Conservation (phyloP, 75 land plant species). For the Cunninghamia lanceolata region DNA sequence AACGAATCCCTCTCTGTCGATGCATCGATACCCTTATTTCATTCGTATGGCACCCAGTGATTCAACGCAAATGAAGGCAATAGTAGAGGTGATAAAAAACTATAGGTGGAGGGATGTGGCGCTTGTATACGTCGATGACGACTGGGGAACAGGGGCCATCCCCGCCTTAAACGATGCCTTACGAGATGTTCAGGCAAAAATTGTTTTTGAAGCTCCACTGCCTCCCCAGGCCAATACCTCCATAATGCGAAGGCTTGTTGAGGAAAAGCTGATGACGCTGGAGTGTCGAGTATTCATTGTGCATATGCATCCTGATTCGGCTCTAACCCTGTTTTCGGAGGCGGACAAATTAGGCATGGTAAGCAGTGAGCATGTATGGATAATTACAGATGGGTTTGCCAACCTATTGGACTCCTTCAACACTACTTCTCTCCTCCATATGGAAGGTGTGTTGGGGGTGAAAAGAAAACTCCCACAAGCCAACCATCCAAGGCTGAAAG, state of each 20-base stretch:
- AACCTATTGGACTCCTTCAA: neutral
- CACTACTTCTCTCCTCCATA: too few relatives aligned
- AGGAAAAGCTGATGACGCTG: too few relatives aligned
- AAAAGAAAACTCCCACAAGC: neutral
- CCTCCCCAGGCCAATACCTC: too few relatives aligned
- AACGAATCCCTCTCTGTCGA: constrained; percentile 36
- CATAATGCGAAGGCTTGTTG: too few relatives aligned
- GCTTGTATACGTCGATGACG: too few relatives aligned
- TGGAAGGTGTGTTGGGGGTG: neutral
- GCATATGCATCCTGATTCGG: too few relatives aligned
- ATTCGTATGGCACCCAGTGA: constrained; percentile 18
- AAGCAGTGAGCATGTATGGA: constrained; percentile 21
- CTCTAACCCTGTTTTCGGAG: too few relatives aligned
- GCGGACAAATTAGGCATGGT: too few relatives aligned
- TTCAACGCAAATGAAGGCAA: constrained; percentile 31
- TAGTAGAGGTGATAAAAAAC: constrained; percentile 25
- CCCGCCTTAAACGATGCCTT: constrained; percentile 45
- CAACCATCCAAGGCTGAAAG: neutral
- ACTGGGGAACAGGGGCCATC: constrained; percentile 15
- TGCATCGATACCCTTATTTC: constrained; percentile 26
- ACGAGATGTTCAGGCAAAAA: constrained; percentile 14
- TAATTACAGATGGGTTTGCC: constrained; percentile 14
- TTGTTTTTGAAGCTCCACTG: too few relatives aligned
- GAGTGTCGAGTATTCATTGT: too few relatives aligned
- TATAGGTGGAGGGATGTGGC: too few relatives aligned